Evolutionary conservation across 2,329 filamentous ascomycete species (phyloP).

Genomic region (Aspergillus sp.): DNA sequence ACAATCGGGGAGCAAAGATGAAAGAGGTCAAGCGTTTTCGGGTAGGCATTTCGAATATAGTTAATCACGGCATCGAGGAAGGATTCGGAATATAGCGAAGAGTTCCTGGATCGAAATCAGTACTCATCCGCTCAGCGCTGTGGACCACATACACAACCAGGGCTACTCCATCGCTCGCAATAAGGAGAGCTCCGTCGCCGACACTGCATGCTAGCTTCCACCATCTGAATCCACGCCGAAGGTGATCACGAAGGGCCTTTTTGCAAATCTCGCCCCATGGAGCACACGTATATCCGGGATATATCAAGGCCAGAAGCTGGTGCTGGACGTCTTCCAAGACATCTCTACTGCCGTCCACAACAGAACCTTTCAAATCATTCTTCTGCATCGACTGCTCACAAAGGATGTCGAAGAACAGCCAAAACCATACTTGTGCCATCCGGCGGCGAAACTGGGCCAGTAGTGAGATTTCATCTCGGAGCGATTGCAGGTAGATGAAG

Average conservation of each 20-base stretch:
- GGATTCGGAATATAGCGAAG: background rate
- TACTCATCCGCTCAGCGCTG: background rate
- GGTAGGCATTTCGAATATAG: constrained; percentile 5
- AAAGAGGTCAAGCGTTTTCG: background rate
- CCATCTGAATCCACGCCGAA: constrained; percentile 1
- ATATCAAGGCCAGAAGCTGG: background rate
- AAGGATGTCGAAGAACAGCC: constrained; percentile 3
- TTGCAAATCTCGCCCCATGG: background rate
- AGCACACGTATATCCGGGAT: background rate
- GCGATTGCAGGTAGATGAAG: background rate
- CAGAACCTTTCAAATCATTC: background rate
- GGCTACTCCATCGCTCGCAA: background rate
- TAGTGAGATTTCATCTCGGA: background rate
- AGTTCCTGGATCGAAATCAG: background rate
- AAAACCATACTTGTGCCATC: background rate
- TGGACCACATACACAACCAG: background rate
- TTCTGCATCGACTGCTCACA: constrained; percentile 1
- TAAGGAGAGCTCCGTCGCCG: background rate
- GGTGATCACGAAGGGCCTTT: background rate
- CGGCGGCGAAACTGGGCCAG: background rate
- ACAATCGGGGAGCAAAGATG: constrained; percentile 1
- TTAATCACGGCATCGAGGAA: background rate
- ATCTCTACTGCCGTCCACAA: background rate
- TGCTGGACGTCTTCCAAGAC: background rate
- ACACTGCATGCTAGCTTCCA: constrained; percentile 4